These are phyloP conservation scores for Candida silvatica DNA, from an alignment of 805 yeast genomes.

Conservation along the genomic window DNA sequence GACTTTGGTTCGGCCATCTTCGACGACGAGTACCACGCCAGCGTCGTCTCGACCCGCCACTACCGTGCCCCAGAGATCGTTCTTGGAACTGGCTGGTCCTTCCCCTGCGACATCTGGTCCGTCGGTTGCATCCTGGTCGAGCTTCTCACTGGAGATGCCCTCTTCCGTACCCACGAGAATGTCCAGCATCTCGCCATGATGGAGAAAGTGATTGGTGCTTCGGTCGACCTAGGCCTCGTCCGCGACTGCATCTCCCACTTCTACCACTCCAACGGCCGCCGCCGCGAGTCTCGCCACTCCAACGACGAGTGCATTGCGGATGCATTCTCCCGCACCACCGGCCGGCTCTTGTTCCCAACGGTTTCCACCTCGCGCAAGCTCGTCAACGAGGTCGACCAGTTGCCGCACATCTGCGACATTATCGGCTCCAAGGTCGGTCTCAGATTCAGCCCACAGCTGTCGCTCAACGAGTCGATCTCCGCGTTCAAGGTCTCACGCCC, in stretches of 20 bases:
- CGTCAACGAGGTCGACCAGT: constrained; percentile 27
- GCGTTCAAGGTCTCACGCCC: constrained; percentile 19
- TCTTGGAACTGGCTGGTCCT: constrained; percentile 93
- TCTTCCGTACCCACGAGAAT: constrained; percentile 92
- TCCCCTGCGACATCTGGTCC: constrained; percentile 96
- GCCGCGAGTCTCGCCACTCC: background rate
- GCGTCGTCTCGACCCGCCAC: constrained; percentile 89
- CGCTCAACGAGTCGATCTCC: constrained; percentile 18
- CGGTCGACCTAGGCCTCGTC: constrained; percentile 33
- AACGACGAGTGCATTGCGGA: constrained; percentile 18
- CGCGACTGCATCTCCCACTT: constrained; percentile 18
- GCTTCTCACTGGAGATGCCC: constrained; percentile 85
- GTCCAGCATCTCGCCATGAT: constrained; percentile 92
- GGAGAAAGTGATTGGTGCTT: constrained; percentile 63
- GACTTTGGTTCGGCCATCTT: constrained; percentile 98
- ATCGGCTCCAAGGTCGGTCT: constrained; percentile 24
- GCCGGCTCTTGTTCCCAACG: constrained; percentile 26
- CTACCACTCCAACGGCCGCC: constrained; percentile 5
- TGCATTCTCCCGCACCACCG: constrained; percentile 23
- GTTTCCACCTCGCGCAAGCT: constrained; percentile 26
- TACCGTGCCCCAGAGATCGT: constrained; percentile 97
- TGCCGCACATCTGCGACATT: constrained; percentile 19
- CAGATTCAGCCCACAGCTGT: constrained; percentile 13
- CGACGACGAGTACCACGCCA: constrained; percentile 87
- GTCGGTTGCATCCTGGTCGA: constrained; percentile 91